Evolutionary conservation across 352 stramenopile genomes (phyloP).

Genomic region (Phytophthora boehmeriae): DNA sequence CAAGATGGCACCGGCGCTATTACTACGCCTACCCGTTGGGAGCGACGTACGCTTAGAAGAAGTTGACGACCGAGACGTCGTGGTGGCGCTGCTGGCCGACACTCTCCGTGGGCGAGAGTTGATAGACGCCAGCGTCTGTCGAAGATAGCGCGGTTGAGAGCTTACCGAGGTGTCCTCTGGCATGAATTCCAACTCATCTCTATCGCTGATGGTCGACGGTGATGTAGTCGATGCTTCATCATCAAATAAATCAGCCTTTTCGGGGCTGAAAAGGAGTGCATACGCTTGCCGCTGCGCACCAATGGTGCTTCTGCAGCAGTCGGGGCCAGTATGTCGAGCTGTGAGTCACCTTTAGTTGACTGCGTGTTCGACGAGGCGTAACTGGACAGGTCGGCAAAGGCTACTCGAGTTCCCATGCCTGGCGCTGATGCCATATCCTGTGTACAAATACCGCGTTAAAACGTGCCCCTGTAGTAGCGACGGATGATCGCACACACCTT

Average conservation of each 20-base stretch:
- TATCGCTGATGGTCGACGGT: slow-evolving; percentile 37
- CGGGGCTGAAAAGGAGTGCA: slow-evolving; percentile 54
- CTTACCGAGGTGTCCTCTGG: slow-evolving; percentile 17
- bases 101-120: slow-evolving; percentile 48
- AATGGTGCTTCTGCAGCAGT: slow-evolving; percentile 11
- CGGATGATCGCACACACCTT: slow-evolving; percentile 17
- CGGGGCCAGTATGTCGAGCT: slow-evolving; percentile 15
- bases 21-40: slow-evolving; percentile 24
- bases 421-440: slow-evolving; percentile 19
- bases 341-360: slow-evolving; percentile 5
- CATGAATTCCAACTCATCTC: slow-evolving; percentile 50
- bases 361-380: slow-evolving; percentile 10
- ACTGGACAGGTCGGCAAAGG: slow-evolving; percentile 22
- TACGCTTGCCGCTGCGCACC: slow-evolving; percentile 31
- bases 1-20: slow-evolving; percentile 24
- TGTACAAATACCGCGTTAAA: slow-evolving; percentile 2
- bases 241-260: slow-evolving; percentile 35
- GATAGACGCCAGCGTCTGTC: slow-evolving; percentile 57
- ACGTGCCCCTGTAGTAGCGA: background rate
- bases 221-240: slow-evolving; percentile 37
- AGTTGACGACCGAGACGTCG: slow-evolving; percentile 24
- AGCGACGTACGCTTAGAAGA: slow-evolving; percentile 32
- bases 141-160: slow-evolving; percentile 53
- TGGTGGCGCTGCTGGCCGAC: slow-evolving; percentile 7
- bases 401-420: slow-evolving; percentile 21